Evolutionary conservation across 2,329 filamentous ascomycete species (phyloP), one percentile per base, ranked within the genome.

Genomic region (Xylariaceae sp.): DNA sequence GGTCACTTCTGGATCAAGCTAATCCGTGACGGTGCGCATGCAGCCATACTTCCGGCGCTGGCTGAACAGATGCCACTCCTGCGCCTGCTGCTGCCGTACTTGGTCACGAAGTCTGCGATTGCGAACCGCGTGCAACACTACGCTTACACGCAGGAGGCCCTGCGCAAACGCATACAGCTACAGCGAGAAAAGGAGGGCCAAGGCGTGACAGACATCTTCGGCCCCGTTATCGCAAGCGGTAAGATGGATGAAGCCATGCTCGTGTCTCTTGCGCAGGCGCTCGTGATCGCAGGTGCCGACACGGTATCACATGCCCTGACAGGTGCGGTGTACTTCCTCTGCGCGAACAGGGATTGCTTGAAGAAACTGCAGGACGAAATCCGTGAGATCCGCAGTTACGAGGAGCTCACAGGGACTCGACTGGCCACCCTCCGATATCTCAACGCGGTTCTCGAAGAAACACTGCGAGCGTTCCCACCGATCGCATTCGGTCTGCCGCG

Each of bases 221-320:
- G 55, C 6, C 57, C 62, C 5, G 30, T 60, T n/a, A 57, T 60
- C 35, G 59, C 55, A 15, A 61, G 37, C 50, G 58, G 57, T 47
- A 60, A 58, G 39, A 48, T 60, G 50, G 51, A 62, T 13, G 64
- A 67, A 57, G 35, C 42, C 13, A 57, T 66, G 42, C 63, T 72
- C 4, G 66, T 69, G 37, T 65, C 64, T 17, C 59, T 67, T 18
- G 61, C 65, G 6, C 62, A 67, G 42, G 64, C 61, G 2, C 56
- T 70, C 60, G 58, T 78, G 37, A 68, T 75, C 13, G 76, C 76
- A 1, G 76, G 77, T 7, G 74, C 73, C 1, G 77, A 78, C 61
- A 80, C 77, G 3, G 74, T 74, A 0, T 71, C 76, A 0, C 74
- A 74, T 1, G 70, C 72, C 0, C 66, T 78, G 15, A 71, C 70